These are phyloP conservation scores for Botrytis squamosa DNA, from an alignment of 2,329 filamentous ascomycete genomes.

Conservation along the genomic window DNA sequence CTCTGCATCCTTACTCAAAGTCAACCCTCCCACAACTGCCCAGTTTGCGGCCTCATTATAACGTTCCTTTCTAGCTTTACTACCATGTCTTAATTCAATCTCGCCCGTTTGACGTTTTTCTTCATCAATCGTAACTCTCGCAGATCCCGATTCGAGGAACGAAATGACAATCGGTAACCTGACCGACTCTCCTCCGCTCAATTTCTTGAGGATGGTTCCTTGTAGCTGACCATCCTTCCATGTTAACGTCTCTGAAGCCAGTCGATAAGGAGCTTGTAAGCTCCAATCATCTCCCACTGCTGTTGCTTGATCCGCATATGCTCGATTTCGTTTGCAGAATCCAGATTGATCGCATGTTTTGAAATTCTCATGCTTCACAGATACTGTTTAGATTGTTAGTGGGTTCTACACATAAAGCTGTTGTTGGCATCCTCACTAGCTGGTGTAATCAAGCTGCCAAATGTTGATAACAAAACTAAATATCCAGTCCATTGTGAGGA, in stretches of 20 bases:
- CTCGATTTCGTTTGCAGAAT: conserved; percentile 94
- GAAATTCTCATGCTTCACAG: conserved; percentile 95
- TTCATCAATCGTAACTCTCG: conserved; percentile 86
- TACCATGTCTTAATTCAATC: conserved; percentile 82
- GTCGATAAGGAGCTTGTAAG: conserved; percentile 68
- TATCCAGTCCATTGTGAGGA: conserved; percentile 65
- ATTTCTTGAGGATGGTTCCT: conserved; percentile 77
- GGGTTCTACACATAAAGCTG: background rate
- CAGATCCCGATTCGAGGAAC: conserved; percentile 86
- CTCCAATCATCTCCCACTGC: conserved; percentile 64
- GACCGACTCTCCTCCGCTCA: conserved; percentile 67
- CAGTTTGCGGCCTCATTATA: conserved; percentile 91
- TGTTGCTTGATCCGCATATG: conserved; percentile 75
- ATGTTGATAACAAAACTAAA: conserved; percentile 56
- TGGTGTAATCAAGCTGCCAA: conserved; percentile 61
- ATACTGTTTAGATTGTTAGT: conserved; percentile 49
- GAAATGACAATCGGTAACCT: conserved; percentile 80
- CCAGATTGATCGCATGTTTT: conserved; percentile 95
- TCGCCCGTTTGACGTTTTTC: conserved; percentile 85
- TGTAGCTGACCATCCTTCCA: conserved; percentile 79
- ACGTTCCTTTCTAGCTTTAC: conserved; percentile 81
- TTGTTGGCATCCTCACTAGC: conserved; percentile 52
- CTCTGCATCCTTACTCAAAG: conserved; percentile 68
- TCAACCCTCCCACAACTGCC: conserved; percentile 79
- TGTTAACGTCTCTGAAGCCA: conserved; percentile 68